A percentile compares a stretch with the other conserved stretches of the same genome.
phyloP scores from a whole-genome alignment of 2,329 filamentous ascomycete genomes.

The Fusarium irregulare region DNA sequence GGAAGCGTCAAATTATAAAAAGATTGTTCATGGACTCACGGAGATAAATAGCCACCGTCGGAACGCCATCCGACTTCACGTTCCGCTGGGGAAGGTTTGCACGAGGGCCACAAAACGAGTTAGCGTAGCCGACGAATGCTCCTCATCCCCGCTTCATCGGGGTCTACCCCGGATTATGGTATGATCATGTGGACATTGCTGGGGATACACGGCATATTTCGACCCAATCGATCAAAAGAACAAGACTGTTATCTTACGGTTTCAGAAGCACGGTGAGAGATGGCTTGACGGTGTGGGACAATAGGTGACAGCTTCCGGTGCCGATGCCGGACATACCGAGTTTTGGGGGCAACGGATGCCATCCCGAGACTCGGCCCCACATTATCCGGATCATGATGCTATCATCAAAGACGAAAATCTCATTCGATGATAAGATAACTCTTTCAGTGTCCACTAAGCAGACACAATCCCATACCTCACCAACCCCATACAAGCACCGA shows the following conservation, averaged over 20 bases:
- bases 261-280: accelerated
- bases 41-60: constrained; percentile 6
- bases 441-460: not conserved
- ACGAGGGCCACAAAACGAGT: constrained; percentile 9
- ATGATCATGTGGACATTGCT: constrained; percentile 3
- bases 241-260: no score
- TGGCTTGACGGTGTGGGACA: no score
- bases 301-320: not conserved
- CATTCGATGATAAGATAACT: not conserved
- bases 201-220: not conserved
- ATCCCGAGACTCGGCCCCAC: constrained; percentile 15
- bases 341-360: constrained; percentile 1
- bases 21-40: not conserved
- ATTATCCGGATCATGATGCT: not conserved
- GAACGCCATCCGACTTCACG: constrained; percentile 18
- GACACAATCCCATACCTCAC: constrained; percentile 12
- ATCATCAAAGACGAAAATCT: not conserved
- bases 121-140: constrained; percentile 30
- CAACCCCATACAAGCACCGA: constrained; percentile 16
- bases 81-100: not conserved
- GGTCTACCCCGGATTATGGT: constrained; percentile 13
- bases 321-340: not conserved
- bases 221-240: not conserved
- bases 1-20: not conserved
- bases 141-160: constrained; percentile 22